A percentile compares a stretch with the other conserved stretches of the same genome.
These are phyloP conservation scores for Camellia sinensis DNA, from an alignment of 148 eudicot genomes.

Conservation along the genomic window DNA sequence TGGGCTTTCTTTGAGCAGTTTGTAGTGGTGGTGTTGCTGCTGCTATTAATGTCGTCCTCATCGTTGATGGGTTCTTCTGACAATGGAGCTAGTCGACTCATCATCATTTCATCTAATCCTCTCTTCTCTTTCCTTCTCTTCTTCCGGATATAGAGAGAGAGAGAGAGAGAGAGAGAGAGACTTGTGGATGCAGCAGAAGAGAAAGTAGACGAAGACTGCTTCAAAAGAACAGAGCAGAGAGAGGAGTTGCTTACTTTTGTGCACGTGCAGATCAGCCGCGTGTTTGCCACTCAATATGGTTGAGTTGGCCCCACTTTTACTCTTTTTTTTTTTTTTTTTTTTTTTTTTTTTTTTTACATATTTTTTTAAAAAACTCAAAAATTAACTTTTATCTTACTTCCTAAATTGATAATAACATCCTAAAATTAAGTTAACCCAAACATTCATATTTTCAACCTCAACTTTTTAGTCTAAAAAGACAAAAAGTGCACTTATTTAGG, in stretches of 20 bases:
- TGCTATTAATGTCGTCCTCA: conserved; percentile 29
- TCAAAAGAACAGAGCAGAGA: neutral
- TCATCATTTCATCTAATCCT: neutral
- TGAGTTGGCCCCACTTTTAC: no score
- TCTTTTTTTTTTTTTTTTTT: no score
- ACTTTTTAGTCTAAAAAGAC: no score
- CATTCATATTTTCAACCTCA: no score
- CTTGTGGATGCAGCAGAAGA: neutral
- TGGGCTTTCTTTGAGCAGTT: conserved; percentile 45
- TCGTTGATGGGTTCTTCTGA: conserved; percentile 55
- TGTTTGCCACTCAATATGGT: neutral
- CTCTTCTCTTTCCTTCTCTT: neutral
- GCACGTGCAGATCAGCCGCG: conserved; percentile 27
- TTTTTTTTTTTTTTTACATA: no score
- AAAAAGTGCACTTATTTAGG: no score
- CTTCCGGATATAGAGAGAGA: neutral
- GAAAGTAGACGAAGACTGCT: neutral
- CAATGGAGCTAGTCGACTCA: conserved; percentile 44
- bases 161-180: conserved; percentile 6
- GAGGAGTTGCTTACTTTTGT: neutral
- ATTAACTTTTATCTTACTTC: no score
- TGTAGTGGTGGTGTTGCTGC: neutral
- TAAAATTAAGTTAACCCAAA: no score
- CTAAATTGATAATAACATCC: no score
- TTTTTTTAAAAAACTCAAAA: no score